phyloP scores from a whole-genome alignment of 2,329 filamentous ascomycete species.

The Fusarium sororula region DNA sequence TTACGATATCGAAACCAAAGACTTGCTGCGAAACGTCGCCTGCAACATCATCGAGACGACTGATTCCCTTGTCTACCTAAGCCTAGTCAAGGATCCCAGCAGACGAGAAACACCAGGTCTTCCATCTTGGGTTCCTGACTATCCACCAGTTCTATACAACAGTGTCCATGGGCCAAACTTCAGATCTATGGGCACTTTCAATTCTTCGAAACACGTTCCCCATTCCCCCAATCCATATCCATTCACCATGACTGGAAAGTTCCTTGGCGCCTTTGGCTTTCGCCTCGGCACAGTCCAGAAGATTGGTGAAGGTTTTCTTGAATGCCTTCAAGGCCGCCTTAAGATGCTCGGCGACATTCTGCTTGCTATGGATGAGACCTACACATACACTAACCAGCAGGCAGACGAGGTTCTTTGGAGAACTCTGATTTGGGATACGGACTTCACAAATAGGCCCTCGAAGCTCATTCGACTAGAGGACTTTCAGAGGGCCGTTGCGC shows the following conservation, averaged over 20 bases:
- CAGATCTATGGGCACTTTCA: background rate
- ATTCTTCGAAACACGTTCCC: background rate
- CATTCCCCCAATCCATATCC: accelerated
- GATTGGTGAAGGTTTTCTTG: background rate
- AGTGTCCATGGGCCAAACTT: background rate
- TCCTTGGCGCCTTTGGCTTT: background rate
- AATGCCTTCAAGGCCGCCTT: background rate
- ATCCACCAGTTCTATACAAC: background rate
- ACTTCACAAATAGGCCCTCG: background rate
- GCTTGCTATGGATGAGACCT: background rate
- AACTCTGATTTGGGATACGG: background rate
- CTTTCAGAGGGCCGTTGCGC: background rate
- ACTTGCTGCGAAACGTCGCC: background rate
- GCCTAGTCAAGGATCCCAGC: background rate
- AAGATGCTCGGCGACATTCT: background rate
- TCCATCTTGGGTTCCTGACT: background rate
- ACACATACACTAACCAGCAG: background rate
- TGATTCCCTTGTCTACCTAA: background rate
- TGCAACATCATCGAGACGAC: background rate
- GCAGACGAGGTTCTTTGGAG: slow-evolving; percentile 1
- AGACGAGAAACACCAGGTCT: background rate
- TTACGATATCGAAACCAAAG: background rate
- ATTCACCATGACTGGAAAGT: background rate
- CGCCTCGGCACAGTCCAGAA: background rate
- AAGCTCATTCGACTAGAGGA: background rate